Evolutionary conservation across 768 basidiomycete species (phyloP), one percentile per base, ranked within the genome.

Genomic region (Coprinellus aureogranulatus): DNA sequence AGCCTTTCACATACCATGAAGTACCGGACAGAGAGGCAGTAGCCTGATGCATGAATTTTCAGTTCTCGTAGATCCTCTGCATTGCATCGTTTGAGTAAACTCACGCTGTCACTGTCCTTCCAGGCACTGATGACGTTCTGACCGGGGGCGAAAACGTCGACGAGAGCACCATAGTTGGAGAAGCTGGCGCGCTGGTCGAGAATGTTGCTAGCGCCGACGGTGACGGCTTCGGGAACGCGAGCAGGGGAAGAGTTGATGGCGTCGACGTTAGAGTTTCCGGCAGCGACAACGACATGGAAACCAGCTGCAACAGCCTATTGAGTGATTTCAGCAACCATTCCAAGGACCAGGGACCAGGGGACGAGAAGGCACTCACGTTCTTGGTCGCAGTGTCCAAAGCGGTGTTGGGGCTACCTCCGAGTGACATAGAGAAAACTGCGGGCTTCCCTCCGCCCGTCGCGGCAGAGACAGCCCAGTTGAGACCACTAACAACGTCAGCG

Each of bases 321-420:
- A 3, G 16, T 5, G 4, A 20, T 5, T 2, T 25, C 22, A 26
- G 22, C 26, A 2, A 46, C 5, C 25, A 6, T 12, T 23, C 5
- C n/a, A n/a, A n/a, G n/a, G 26, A 46, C 20, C 26, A 26, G 22
- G 5, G n/a, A n/a, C n/a, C 25, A 23, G 8, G 22, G 10, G 25
- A 9, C 30, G 9, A 25, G 14, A 10, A 41, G 65, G 52, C 48
- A 95, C 93, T 48, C 75, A 76, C n/a, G n/a, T n/a, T n/a, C 75
- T 98, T 86, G 59, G 98, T 92, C 51, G 88, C 85, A 20, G 80
- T 79, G 61, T 99, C 94, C 51, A 98, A 81, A 31, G 90, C 82
- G n/a, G 76, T 80, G 3, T 90, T 91, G 77, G 94, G 95, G 57
- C 92, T 92, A 64, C 96, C 96, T 60, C 96, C 97, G 49, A 99